Conservation (phyloP, 129 eudicot species). For the Centaurea solstitialis region DNA sequence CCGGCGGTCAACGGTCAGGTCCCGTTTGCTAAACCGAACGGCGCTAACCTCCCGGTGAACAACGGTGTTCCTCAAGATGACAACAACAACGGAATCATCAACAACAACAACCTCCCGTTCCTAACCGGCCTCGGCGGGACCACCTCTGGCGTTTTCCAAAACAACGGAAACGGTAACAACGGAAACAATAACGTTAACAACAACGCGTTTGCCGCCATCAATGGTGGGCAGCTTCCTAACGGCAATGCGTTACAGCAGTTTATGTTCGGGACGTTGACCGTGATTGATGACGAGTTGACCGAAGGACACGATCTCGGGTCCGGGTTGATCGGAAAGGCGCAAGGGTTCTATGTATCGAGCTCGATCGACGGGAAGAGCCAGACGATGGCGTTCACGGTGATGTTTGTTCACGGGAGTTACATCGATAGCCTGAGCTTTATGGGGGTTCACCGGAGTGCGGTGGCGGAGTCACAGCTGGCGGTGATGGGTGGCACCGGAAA, state of each 20-base stretch:
- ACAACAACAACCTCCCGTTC: constrained; percentile 73
- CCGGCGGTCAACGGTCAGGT: constrained; percentile 70
- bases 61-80: constrained; percentile 49
- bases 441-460: constrained; percentile 60
- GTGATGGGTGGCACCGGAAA: constrained; percentile 82
- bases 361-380: constrained; percentile 66
- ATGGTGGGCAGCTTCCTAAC: constrained; percentile 46
- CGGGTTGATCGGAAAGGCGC: constrained; percentile 65
- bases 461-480: constrained; percentile 63
- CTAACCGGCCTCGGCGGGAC: constrained; percentile 63
- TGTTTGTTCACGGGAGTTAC: constrained; percentile 53
- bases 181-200: constrained; percentile 25
- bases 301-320: constrained; percentile 66
- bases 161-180: constrained; percentile 30
- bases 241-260: constrained; percentile 57
- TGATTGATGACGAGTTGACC: constrained; percentile 65
- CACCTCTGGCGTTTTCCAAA: constrained; percentile 27
- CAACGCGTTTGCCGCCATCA: constrained; percentile 34
- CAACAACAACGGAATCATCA: constrained; percentile 45
- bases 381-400: constrained; percentile 61
- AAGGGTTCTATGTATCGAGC: constrained; percentile 64
- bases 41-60: constrained; percentile 55
- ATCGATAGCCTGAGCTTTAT: constrained; percentile 55
- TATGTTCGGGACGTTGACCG: constrained; percentile 82
- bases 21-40: constrained; percentile 79